A percentile compares a stretch with the other conserved stretches of the same genome.
These are phyloP conservation scores for Ilyonectria robusta DNA, from an alignment of 2,329 filamentous ascomycete genomes.

Conservation along the genomic window DNA sequence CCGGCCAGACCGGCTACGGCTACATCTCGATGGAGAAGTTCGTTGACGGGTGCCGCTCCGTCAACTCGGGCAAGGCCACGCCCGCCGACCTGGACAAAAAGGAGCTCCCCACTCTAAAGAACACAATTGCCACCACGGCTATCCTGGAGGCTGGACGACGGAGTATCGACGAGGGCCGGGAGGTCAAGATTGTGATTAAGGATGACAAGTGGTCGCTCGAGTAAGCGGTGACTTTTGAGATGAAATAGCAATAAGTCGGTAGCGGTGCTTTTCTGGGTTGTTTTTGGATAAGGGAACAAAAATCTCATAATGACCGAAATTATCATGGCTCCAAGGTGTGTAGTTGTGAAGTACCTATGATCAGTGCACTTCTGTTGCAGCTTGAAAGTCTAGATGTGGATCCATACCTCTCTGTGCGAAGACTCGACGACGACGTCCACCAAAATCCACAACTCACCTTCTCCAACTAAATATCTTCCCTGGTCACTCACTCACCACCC, in stretches of 20 bases:
- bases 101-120: slow-evolving; percentile 86
- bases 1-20: slow-evolving; percentile 90
- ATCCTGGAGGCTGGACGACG: slow-evolving; percentile 89
- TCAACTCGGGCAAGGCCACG: slow-evolving; percentile 81
- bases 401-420: slow-evolving; percentile 8
- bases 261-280: slow-evolving; percentile 3
- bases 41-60: slow-evolving; percentile 84
- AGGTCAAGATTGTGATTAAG: slow-evolving; percentile 80
- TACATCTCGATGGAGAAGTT: slow-evolving; percentile 98
- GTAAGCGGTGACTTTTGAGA: slow-evolving; percentile 45
- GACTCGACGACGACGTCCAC: slow-evolving; percentile 1
- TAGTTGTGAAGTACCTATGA: neutral
- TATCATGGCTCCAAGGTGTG: neutral
- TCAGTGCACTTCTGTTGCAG: neutral
- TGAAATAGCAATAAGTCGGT: slow-evolving; percentile 6
- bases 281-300: slow-evolving; percentile 11
- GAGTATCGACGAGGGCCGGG: slow-evolving; percentile 86
- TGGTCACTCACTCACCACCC: slow-evolving; percentile 4
- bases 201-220: slow-evolving; percentile 78
- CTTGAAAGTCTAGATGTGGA: slow-evolving; percentile 2
- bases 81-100: slow-evolving; percentile 84
- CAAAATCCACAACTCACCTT: slow-evolving; percentile 4
- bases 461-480: neutral
- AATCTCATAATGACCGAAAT: neutral
- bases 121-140: slow-evolving; percentile 92